A percentile compares a stretch with the other conserved stretches of the same genome.
These are phyloP conservation scores for Xylariaceae sp. DNA, from an alignment of 2,329 filamentous ascomycete species.

Conservation along the genomic window DNA sequence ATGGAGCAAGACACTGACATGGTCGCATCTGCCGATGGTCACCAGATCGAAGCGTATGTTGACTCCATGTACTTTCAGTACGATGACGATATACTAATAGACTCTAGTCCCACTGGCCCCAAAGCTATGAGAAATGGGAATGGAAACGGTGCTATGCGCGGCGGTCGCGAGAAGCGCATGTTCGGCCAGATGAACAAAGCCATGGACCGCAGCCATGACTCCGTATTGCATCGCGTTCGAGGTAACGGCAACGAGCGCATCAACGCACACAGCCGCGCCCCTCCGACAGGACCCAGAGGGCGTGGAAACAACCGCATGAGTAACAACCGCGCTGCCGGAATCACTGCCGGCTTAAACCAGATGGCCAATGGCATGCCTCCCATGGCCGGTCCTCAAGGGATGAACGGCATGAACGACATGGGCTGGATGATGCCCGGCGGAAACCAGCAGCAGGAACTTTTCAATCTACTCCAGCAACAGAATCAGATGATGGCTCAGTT, in stretches of 20 bases:
- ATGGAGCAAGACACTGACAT: slow-evolving; percentile 69
- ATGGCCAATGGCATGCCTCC: slow-evolving; percentile 40
- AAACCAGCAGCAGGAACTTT: slow-evolving; percentile 70
- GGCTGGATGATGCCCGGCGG: slow-evolving; percentile 49
- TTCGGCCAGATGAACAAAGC: slow-evolving; percentile 80
- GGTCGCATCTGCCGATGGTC: slow-evolving; percentile 52
- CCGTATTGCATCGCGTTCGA: slow-evolving; percentile 77
- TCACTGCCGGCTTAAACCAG: slow-evolving; percentile 45
- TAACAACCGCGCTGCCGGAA: slow-evolving; percentile 49
- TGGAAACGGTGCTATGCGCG: slow-evolving; percentile 35
- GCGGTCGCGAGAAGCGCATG: slow-evolving; percentile 72
- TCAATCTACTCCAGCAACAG: slow-evolving; percentile 80
- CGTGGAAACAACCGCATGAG: slow-evolving; percentile 49
- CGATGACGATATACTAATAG: slow-evolving; percentile 38
- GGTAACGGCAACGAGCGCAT: slow-evolving; percentile 74
- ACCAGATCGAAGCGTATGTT: slow-evolving; percentile 60
- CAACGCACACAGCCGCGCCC: slow-evolving; percentile 70
- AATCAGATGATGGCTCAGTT: slow-evolving; percentile 81
- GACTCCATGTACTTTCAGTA: background rate
- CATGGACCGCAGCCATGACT: slow-evolving; percentile 74
- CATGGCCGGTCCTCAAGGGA: slow-evolving; percentile 37
- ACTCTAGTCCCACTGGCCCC: slow-evolving; percentile 79
- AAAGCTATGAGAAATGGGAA: slow-evolving; percentile 77
- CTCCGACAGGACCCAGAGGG: slow-evolving; percentile 69
- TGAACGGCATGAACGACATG: slow-evolving; percentile 44